These are phyloP conservation scores for Cladosporium colombiae DNA, from an alignment of 2,329 filamentous ascomycete species.

Conservation along the genomic window DNA sequence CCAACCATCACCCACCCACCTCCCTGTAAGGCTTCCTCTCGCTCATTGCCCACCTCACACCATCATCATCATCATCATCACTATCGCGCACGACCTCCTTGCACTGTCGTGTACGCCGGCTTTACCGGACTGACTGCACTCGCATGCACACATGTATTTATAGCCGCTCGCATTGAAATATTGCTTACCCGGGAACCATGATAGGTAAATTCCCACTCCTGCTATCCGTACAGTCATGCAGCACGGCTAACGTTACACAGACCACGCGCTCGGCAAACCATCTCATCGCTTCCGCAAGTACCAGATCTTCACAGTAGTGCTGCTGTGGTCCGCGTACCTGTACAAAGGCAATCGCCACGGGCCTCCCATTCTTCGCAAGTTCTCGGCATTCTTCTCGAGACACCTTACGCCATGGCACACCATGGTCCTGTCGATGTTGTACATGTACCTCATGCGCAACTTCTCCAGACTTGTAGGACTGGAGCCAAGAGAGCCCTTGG, in stretches of 20 bases:
- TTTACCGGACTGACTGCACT: neutral
- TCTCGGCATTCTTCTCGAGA: conserved; percentile 71
- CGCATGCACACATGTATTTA: conserved; percentile 17
- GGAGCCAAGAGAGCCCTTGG: conserved; percentile 88
- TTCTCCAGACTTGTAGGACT: conserved; percentile 90
- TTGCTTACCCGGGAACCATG: conserved; percentile 9
- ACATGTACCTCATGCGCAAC: conserved; percentile 88
- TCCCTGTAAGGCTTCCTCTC: neutral
- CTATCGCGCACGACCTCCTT: neutral
- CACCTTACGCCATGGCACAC: conserved; percentile 87
- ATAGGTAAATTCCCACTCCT: conserved; percentile 14
- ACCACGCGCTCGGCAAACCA: conserved; percentile 88
- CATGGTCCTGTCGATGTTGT: conserved; percentile 81
- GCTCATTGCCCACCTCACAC: conserved; percentile 4
- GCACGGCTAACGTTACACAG: conserved; percentile 43
- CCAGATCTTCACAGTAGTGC: conserved; percentile 86
- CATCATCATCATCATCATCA: neutral
- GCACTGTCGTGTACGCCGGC: neutral
- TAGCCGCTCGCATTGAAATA: neutral
- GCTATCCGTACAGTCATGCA: neutral
- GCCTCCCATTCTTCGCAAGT: conserved; percentile 69
- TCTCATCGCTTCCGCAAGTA: conserved; percentile 89
- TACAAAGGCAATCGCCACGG: conserved; percentile 84
- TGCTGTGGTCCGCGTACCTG: conserved; percentile 88
- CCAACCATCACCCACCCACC: neutral